Evolutionary conservation across 2,329 filamentous ascomycete species (phyloP), one percentile per base, ranked within the genome.

Genomic region (Pochonia chlamydosporia): DNA sequence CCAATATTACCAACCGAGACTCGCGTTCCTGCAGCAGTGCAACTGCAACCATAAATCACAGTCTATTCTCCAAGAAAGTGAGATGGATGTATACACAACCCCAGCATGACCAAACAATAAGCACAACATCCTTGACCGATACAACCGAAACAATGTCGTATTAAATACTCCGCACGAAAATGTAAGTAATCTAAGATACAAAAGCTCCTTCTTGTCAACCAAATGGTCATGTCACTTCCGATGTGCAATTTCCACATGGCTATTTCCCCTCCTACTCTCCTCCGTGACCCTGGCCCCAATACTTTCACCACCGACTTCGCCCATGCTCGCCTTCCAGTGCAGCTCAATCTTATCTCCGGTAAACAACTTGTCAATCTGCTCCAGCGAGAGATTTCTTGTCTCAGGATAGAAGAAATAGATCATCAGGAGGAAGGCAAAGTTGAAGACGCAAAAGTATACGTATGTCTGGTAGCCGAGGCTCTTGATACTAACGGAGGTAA

Each of bases 341-440:
- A 64, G 51, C 49, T 60, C 49, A 4, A 63, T 43, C 53, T 62
- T 65, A 8, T 54, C 51, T 1, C 62, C 61, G 3, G 62, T 66
- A 45, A 67, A 68, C 2, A 68, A 54, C 43, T 57, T 59, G 40
- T 75, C 71, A 42, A 78, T 70, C 56, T 77, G 72, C 56, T 78
- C 75, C 1, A 78, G 65, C 20, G 68, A 68, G 7, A 75, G 59
- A 0, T 68, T 65, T 25, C 69, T 69, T 0, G 74, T 76, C 52
- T 76, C 73, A 1, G 71, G 72, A 51, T 72, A 76, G 56, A 72
- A 70, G 53, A 72, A 70, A 54, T 68, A 75, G 10, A 75, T 68
- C 48, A 71, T 62, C 1, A 70, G 70, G 14, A 74, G 63, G 47
- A 66, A 66, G 35, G 50, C 46, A 30, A 62, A 56, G 52, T 70